Conservation (phyloP, 2,329 filamentous ascomycete species). For the Cytospora piceae region DNA sequence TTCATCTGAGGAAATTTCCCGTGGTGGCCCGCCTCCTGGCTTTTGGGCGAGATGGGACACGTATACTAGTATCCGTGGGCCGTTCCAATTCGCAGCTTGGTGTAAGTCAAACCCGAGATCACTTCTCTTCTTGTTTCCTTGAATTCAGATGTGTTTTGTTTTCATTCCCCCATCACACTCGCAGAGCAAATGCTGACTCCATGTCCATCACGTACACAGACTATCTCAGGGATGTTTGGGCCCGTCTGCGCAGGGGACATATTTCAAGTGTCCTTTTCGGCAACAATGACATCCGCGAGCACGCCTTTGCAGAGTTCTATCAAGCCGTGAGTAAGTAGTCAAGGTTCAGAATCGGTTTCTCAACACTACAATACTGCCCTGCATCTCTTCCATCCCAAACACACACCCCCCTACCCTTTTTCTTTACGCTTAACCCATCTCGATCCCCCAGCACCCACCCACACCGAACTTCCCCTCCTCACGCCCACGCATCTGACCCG, state of each 20-base stretch:
- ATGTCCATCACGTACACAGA: constrained; percentile 9
- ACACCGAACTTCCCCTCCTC: too few relatives aligned
- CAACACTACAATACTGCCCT: not conserved
- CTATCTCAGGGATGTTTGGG: constrained; percentile 18
- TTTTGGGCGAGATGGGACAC: constrained; percentile 5
- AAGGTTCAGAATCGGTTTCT: not conserved
- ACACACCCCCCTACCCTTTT: not conserved
- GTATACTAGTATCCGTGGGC: not conserved
- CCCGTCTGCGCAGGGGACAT: constrained; percentile 16
- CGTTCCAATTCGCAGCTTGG: constrained; percentile 2
- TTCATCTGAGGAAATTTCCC: constrained; percentile 1
- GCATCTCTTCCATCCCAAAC: not conserved
- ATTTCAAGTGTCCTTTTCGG: constrained; percentile 15
- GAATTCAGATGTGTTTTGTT: not conserved
- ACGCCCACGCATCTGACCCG: not conserved
- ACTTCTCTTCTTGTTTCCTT: not conserved
- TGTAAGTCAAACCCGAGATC: constrained; percentile 6
- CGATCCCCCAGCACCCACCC: not conserved
- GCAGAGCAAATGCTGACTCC: not conserved
- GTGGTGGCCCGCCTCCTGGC: not conserved
- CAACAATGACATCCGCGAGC: constrained; percentile 11
- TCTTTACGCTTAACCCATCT: not conserved
- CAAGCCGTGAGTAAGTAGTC: constrained; percentile 18
- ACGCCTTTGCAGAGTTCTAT: constrained; percentile 22
- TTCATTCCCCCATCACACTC: too few relatives aligned